Evolutionary conservation across 129 eudicot species (phyloP).

Genomic region (Heracleum sosnowskyi): DNA sequence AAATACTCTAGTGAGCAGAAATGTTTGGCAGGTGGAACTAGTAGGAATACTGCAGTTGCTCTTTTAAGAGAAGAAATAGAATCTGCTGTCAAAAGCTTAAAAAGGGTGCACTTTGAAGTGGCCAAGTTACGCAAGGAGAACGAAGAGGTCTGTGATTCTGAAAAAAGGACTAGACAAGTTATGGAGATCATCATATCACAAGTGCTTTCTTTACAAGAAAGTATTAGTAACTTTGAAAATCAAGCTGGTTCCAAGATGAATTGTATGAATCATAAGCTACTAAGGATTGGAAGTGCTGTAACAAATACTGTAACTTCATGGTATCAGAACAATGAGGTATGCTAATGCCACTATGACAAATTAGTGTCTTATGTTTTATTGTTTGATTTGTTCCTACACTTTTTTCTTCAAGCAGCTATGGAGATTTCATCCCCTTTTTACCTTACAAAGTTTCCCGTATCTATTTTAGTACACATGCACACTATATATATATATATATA

Average conservation of each 20-base stretch:
- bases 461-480: too few relatives aligned
- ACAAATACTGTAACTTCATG: constrained; percentile 47
- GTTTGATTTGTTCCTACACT: neutral
- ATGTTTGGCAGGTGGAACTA: constrained; percentile 10
- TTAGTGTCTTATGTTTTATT: neutral
- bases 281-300: constrained; percentile 29
- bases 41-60: constrained; percentile 37
- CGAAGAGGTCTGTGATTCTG: constrained; percentile 39
- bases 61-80: constrained; percentile 76
- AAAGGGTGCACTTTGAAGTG: constrained; percentile 65
- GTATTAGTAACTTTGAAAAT: constrained; percentile 36
- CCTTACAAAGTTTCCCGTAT: neutral
- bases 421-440: too few relatives aligned
- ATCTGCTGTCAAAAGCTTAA: constrained; percentile 62
- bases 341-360: neutral
- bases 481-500: too few relatives aligned
- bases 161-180: constrained; percentile 31
- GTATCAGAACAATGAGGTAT: constrained; percentile 56
- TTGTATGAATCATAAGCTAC: constrained; percentile 47
- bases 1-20: constrained; percentile 14
- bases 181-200: constrained; percentile 35
- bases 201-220: constrained; percentile 33
- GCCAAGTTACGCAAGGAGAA: constrained; percentile 42
- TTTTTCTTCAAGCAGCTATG: neutral
- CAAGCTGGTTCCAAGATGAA: constrained; percentile 39